phyloP scores from a whole-genome alignment of 2,329 filamentous ascomycete genomes.

The Leptodontidium sp. region DNA sequence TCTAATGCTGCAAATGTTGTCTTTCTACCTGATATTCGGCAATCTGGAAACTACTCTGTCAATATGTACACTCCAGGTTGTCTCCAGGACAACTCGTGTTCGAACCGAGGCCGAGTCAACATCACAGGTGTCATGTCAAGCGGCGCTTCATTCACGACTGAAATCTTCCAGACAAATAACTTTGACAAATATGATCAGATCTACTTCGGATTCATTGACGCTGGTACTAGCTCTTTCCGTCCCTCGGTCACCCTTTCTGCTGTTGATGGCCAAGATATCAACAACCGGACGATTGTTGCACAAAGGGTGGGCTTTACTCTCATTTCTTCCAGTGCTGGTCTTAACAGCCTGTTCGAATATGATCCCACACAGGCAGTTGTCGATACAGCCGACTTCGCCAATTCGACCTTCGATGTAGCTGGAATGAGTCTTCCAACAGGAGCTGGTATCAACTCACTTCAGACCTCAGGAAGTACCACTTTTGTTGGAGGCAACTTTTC shows the following conservation, averaged over 20 bases:
- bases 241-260: slow-evolving; percentile 83
- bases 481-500: slow-evolving; percentile 90
- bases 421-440: slow-evolving; percentile 72
- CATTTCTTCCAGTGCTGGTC: slow-evolving; percentile 75
- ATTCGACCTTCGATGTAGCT: slow-evolving; percentile 79
- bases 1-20: slow-evolving; percentile 72
- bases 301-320: slow-evolving; percentile 83
- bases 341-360: slow-evolving; percentile 93
- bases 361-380: slow-evolving; percentile 70
- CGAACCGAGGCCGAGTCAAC: slow-evolving; percentile 79
- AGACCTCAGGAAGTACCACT: slow-evolving; percentile 67
- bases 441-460: slow-evolving; percentile 76
- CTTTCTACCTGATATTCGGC: slow-evolving; percentile 83
- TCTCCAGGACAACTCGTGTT: slow-evolving; percentile 78
- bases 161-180: slow-evolving; percentile 89
- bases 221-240: slow-evolving; percentile 74
- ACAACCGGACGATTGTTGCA: slow-evolving; percentile 82
- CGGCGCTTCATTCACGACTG: slow-evolving; percentile 61
- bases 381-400: slow-evolving; percentile 68
- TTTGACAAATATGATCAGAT: slow-evolving; percentile 97
- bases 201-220: slow-evolving; percentile 85
- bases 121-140: slow-evolving; percentile 76
- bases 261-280: slow-evolving; percentile 65
- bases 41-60: slow-evolving; percentile 91
- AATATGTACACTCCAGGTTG: slow-evolving; percentile 95